phyloP scores from a whole-genome alignment of 2,329 filamentous ascomycete genomes.

The Ciborinia camelliae region DNA sequence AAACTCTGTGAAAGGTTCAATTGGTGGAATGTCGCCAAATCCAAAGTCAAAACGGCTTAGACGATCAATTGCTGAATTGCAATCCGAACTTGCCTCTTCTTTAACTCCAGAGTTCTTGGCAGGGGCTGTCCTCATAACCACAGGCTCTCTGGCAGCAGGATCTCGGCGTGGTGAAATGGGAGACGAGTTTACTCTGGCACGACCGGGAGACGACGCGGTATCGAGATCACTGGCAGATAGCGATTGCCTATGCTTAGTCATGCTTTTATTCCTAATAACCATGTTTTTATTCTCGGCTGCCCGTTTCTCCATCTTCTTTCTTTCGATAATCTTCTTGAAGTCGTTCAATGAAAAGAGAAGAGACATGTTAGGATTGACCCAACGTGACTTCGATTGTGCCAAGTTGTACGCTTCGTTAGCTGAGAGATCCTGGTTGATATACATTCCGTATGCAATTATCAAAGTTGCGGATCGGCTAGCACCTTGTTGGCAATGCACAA shows the following conservation, averaged over 20 bases:
- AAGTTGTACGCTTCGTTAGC: constrained; percentile 82
- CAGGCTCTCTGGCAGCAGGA: constrained; percentile 10
- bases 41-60: constrained; percentile 35
- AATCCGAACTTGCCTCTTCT: constrained; percentile 19
- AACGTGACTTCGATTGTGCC: constrained; percentile 75
- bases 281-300: constrained; percentile 30
- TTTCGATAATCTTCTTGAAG: constrained; percentile 63
- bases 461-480: constrained; percentile 81
- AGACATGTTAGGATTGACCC: constrained; percentile 91
- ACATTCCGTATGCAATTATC: constrained; percentile 82
- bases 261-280: constrained; percentile 45
- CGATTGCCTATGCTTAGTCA: constrained; percentile 58
- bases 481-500: constrained; percentile 83
- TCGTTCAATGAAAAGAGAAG: constrained; percentile 86
- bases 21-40: constrained; percentile 23
- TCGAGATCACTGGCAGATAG: constrained; percentile 54
- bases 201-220: constrained; percentile 45
- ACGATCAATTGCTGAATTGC: constrained; percentile 26
- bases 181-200: constrained; percentile 53
- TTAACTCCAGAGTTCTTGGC: constrained; percentile 19
- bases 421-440: constrained; percentile 69
- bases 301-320: constrained; percentile 44
- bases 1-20: constrained; percentile 9
- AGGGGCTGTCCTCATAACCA: constrained; percentile 3
- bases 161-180: constrained; percentile 39